Percentiles rank a stretch among this genome's conserved stretches.
phyloP scores from a whole-genome alignment of 768 basidiomycete species.

The Gelatoporia subvermispora region DNA sequence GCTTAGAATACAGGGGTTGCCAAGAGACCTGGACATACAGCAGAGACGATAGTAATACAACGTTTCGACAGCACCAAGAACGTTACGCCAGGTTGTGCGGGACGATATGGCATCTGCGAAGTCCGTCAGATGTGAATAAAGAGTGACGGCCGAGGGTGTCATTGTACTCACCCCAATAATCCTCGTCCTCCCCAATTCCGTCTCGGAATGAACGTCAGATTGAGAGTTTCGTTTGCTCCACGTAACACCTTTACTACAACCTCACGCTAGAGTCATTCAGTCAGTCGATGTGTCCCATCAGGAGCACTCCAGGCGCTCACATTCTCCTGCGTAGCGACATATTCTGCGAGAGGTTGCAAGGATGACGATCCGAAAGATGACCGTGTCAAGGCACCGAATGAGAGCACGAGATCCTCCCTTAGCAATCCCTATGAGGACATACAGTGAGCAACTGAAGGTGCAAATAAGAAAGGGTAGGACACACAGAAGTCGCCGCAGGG shows the following conservation, averaged over 20 bases:
- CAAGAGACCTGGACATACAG: too few relatives aligned
- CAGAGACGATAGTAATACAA: too few relatives aligned
- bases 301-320: conserved; percentile 37
- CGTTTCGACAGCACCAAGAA: not conserved
- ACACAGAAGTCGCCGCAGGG: conserved; percentile 80
- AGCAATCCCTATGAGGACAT: conserved; percentile 51
- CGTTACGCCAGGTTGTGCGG: conserved; percentile 5
- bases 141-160: not conserved
- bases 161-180: conserved; percentile 61
- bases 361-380: conserved; percentile 48
- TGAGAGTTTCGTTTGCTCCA: conserved; percentile 33
- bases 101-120: conserved; percentile 16
- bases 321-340: conserved; percentile 78
- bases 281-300: not conserved
- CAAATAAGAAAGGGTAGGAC: conserved; percentile 19
- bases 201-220: conserved; percentile 17
- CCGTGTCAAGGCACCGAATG: conserved; percentile 63
- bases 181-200: conserved; percentile 85
- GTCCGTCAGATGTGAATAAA: not conserved
- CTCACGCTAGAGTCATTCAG: conserved; percentile 38
- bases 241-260: conserved; percentile 58
- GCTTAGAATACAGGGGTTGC: too few relatives aligned
- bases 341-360: conserved; percentile 62
- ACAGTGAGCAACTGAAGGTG: not conserved
- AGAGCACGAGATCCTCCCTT: conserved; percentile 65